Evolutionary conservation across 2,329 filamentous ascomycete species (phyloP).

Genomic region (Trichoderma citrinoviride): DNA sequence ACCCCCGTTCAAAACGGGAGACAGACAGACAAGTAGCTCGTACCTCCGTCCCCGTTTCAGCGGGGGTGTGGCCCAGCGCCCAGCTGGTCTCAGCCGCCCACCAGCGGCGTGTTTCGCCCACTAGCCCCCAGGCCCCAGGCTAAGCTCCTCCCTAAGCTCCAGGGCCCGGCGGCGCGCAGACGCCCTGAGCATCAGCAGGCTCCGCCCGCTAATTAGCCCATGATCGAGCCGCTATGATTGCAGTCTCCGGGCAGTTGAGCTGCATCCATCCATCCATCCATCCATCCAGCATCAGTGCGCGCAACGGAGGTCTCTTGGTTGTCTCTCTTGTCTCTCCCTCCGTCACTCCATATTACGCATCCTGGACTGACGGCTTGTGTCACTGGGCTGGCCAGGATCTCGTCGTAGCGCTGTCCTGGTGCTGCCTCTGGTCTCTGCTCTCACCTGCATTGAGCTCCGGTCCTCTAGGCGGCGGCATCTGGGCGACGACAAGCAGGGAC

Average conservation of each 20-base stretch:
- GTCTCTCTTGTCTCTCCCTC: not conserved
- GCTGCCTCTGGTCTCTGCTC: not conserved
- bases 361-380: not conserved
- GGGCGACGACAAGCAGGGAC: constrained; percentile 14
- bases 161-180: not conserved
- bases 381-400: not conserved
- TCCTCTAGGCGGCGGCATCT: not conserved
- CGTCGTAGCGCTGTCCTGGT: not conserved
- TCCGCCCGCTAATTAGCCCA: constrained; percentile 17
- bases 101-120: constrained; percentile 18
- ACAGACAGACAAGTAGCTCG: not conserved
- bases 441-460: not conserved
- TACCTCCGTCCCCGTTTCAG: constrained; percentile 14
- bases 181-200: constrained; percentile 5
- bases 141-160: constrained; percentile 4
- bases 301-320: not conserved
- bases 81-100: constrained; percentile 19
- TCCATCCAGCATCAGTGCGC: not conserved
- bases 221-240: constrained; percentile 18
- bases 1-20: constrained; percentile 17
- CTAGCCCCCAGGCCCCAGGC: not conserved
- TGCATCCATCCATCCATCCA: not conserved
- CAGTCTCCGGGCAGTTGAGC: not conserved
- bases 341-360: not conserved
- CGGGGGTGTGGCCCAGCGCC: not conserved